Evolutionary conservation across 2,329 filamentous ascomycete genomes (phyloP).

Genomic region (Tothia fuscella): DNA sequence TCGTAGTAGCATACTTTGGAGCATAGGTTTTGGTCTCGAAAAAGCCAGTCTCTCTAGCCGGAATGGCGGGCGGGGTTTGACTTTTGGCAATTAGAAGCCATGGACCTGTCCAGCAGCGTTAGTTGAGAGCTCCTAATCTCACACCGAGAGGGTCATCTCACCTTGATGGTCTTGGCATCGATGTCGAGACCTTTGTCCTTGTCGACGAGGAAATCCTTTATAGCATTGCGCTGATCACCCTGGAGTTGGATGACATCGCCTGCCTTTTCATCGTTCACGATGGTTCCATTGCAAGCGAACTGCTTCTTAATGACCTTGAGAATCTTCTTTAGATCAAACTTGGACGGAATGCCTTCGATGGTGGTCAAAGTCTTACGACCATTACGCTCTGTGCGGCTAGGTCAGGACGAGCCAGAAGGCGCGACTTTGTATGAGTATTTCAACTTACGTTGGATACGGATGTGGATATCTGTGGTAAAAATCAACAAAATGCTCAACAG

Average conservation of each 20-base stretch:
- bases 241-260: conserved; percentile 72
- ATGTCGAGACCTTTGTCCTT: conserved; percentile 91
- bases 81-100: conserved; percentile 43
- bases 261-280: conserved; percentile 58
- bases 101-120: conserved; percentile 90
- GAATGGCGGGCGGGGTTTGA: neutral
- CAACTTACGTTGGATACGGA: conserved; percentile 46
- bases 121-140: too few relatives aligned
- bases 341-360: conserved; percentile 96
- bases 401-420: conserved; percentile 28
- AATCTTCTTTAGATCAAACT: conserved; percentile 99
- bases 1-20: too few relatives aligned
- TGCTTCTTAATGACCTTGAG: conserved; percentile 99
- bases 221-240: conserved; percentile 97
- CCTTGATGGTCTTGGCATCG: conserved; percentile 95
- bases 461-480: conserved; percentile 5
- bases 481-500: neutral
- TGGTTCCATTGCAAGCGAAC: conserved; percentile 99
- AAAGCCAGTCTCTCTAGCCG: too few relatives aligned
- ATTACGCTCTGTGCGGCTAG: conserved; percentile 75
- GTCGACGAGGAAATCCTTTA: conserved; percentile 93
- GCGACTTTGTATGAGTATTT: conserved; percentile 7
- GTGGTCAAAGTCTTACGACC: conserved; percentile 99
- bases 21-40: too few relatives aligned
- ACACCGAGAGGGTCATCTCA: too few relatives aligned